These are phyloP conservation scores for Vachellia collinsii DNA, from an alignment of 306 rosid species.

Conservation along the genomic window DNA sequence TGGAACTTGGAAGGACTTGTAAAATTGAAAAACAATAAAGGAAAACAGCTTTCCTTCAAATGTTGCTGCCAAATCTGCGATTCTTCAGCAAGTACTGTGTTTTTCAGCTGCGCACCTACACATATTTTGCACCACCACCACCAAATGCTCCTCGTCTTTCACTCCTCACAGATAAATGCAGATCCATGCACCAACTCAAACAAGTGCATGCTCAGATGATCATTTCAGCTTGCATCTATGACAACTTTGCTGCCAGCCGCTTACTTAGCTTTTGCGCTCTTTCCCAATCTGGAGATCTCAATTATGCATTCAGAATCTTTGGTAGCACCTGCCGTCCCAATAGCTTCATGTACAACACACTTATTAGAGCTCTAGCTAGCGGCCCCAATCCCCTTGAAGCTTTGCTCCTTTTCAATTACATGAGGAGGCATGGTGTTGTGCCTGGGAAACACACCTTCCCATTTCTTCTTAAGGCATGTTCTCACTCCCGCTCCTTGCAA, in stretches of 20 bases:
- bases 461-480: constrained; percentile 52
- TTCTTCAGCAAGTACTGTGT: not conserved
- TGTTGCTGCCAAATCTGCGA: constrained; percentile 45
- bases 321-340: constrained; percentile 34
- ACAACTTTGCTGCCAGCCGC: constrained; percentile 49
- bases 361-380: constrained; percentile 46
- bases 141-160: constrained; percentile 34
- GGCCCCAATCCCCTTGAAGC: constrained; percentile 31
- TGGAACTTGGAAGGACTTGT: not conserved
- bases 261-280: constrained; percentile 44
- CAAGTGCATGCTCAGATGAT: constrained; percentile 54
- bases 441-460: constrained; percentile 60
- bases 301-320: constrained; percentile 46
- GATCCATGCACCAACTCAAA: constrained; percentile 37
- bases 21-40: not conserved
- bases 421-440: constrained; percentile 42
- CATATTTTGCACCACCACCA: constrained; percentile 11
- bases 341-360: constrained; percentile 57
- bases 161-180: constrained; percentile 45
- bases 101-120: constrained; percentile 1
- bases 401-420: constrained; percentile 35
- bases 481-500: constrained; percentile 15
- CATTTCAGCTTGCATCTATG: constrained; percentile 42
- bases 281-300: constrained; percentile 42
- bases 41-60: constrained; percentile 2